A percentile compares a stretch with the other conserved stretches of the same genome.
Conservation (phyloP, 805 yeast genomes). For the Wickerhamomyces rabaulensis region DNA sequence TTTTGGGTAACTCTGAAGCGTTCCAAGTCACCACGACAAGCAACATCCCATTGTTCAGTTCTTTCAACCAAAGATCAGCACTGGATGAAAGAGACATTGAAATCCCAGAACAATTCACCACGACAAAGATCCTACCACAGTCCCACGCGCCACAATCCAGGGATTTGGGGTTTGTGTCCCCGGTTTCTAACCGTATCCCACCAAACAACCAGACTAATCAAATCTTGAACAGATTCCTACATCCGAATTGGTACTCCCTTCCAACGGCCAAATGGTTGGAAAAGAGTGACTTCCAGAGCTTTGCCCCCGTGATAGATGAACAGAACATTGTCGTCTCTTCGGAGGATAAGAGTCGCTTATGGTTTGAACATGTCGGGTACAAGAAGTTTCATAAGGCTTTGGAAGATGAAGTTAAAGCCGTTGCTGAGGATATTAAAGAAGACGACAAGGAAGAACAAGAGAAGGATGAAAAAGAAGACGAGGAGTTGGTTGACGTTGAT, state of each 20-base stretch:
- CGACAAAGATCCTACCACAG: constrained; percentile 66
- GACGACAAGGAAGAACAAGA: constrained; percentile 3
- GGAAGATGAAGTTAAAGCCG: constrained; percentile 7
- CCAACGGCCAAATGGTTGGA: constrained; percentile 65
- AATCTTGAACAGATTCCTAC: constrained; percentile 47
- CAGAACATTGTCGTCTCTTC: constrained; percentile 48
- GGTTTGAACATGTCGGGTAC: constrained; percentile 52
- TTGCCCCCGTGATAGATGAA: constrained; percentile 66
- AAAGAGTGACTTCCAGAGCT: constrained; percentile 41
- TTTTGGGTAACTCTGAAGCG: constrained; percentile 58
- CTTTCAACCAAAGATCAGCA: constrained; percentile 61
- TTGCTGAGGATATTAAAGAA: constrained; percentile 13
- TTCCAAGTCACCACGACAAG: constrained; percentile 51
- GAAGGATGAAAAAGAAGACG: constrained; percentile 4
- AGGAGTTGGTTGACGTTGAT: not conserved
- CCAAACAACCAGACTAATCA: constrained; percentile 37
- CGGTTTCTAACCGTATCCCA: constrained; percentile 14
- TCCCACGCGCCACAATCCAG: constrained; percentile 20
- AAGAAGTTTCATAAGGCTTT: constrained; percentile 24
- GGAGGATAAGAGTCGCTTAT: constrained; percentile 43
- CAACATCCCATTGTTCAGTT: constrained; percentile 76
- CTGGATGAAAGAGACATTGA: constrained; percentile 70
- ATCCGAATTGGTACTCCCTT: constrained; percentile 60
- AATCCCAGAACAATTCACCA: constrained; percentile 60
- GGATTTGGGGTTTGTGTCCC: constrained; percentile 25